These are phyloP conservation scores for Penicillium manginii DNA, from an alignment of 495 filamentous ascomycete genomes.

Conservation along the genomic window DNA sequence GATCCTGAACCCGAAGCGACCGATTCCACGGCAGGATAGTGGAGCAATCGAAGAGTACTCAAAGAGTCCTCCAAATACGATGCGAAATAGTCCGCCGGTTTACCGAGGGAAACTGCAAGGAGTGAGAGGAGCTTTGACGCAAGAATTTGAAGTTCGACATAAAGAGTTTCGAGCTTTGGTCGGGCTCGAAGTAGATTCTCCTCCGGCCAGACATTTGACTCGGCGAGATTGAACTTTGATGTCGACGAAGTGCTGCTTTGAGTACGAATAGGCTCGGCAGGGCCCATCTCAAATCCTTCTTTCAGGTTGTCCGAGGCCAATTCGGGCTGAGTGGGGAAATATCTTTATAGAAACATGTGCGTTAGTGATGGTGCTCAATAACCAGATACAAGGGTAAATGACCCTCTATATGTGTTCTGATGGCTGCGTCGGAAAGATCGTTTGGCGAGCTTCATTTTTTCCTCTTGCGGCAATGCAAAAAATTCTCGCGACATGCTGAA, in stretches of 20 bases:
- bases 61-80: conserved; percentile 42
- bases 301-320: conserved; percentile 44
- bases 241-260: conserved; percentile 2
- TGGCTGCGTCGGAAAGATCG: conserved; percentile 40
- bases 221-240: conserved; percentile 41
- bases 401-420: conserved; percentile 50
- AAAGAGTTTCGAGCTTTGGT: conserved; percentile 36
- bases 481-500: conserved; percentile 46
- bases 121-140: conserved; percentile 44
- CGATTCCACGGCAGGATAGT: conserved; percentile 34
- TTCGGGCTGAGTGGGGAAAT: conserved; percentile 46
- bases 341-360: conserved; percentile 20
- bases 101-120: conserved; percentile 43
- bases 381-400: conserved; percentile 1
- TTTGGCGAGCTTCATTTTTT: conserved; percentile 49
- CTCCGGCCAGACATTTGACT: conserved; percentile 48
- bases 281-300: conserved; percentile 53
- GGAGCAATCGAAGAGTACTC: conserved; percentile 47
- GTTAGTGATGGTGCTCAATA: not conserved
- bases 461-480: conserved; percentile 34
- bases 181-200: conserved; percentile 19
- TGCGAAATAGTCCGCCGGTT: conserved; percentile 40
- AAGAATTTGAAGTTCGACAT: conserved; percentile 46
- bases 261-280: conserved; percentile 15
- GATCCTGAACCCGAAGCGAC: conserved; percentile 9